Evolutionary conservation across 1,284 basidiomycete species (phyloP), one percentile per base, ranked within the genome.

Genomic region (Neotropicomus parvogracilis): DNA sequence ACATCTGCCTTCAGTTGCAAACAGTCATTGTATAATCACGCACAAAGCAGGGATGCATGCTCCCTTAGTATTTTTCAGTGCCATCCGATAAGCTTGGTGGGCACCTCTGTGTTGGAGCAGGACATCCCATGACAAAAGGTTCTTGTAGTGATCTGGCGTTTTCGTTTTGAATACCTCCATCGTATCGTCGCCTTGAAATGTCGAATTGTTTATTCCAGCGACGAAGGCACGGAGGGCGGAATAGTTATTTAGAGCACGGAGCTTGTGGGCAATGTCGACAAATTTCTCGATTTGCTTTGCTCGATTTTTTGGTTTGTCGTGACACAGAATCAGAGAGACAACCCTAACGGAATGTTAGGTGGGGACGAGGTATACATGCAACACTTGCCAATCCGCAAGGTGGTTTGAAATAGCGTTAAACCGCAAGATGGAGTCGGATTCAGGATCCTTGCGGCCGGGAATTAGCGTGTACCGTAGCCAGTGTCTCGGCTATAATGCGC

Each of bases 221-320:
- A 91, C 81, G 57, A 91, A 81, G 5, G 88, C 86, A 17, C 88
- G 85, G 49, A 90, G 65, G 2, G 82, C 88, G 9, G 87, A 88
- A 62, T 91, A 91, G 57, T 91, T 91, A 62, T 89, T 87, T 35
- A 85, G 61, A 9, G 72, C 72, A 34, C 88, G 79, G 37, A 91
- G 69, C 50, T 76, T 77, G 50, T 80, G 75, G 0, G 86, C 88
- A 52, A 91, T 78, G 44, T 88, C 83, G 19, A 86, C 80, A 40
- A 91, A 80, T 61, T 85, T 85, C 63, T 88, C 85, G 40, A 91
- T 84, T 59, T 88, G 83, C 48, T 72, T 78, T 14, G 83, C 83
- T 40, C 88, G 78, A 26, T 70, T 64, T 59, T 74, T 79, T 19
- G 80, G 73, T 54, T 78, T 81, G 59, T 91, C 87, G 52, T 90